These are phyloP conservation scores for Hirsutella thompsonii DNA, from an alignment of 2,329 filamentous ascomycete genomes.

Conservation along the genomic window DNA sequence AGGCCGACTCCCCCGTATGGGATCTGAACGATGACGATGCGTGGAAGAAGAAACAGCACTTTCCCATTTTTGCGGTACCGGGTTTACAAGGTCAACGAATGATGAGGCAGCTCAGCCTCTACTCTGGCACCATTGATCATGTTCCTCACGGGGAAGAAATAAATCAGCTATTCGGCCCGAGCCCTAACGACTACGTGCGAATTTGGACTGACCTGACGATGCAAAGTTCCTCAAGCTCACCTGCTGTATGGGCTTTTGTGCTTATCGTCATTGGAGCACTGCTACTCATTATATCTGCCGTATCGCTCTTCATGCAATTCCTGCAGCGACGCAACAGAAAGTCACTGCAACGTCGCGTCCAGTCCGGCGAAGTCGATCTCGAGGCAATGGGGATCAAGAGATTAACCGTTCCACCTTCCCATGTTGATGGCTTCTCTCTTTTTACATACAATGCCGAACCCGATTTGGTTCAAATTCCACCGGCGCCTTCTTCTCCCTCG, in stretches of 20 bases:
- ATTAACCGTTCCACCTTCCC: conserved; percentile 58
- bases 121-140: conserved; percentile 61
- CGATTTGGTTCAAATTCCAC: conserved; percentile 16
- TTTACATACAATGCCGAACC: conserved; percentile 59
- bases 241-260: conserved; percentile 72
- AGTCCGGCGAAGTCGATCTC: conserved; percentile 69
- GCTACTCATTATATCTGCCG: conserved; percentile 50
- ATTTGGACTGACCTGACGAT: conserved; percentile 44
- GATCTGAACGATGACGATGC: conserved; percentile 50
- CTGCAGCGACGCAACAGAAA: conserved; percentile 60
- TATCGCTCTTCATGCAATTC: conserved; percentile 62
- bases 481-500: conserved; percentile 20
- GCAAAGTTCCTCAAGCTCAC: conserved; percentile 36
- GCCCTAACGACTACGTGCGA: conserved; percentile 45
- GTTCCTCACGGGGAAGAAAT: conserved; percentile 47
- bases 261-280: conserved; percentile 60
- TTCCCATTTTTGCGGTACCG: conserved; percentile 73
- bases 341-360: conserved; percentile 55
- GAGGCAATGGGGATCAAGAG: conserved; percentile 78
- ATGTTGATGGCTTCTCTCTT: conserved; percentile 63
- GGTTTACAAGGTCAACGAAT: conserved; percentile 52
- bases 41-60: conserved; percentile 63
- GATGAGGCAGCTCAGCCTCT: conserved; percentile 59
- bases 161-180: conserved; percentile 37
- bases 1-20: conserved; percentile 54